Conservation (phyloP, 2,329 filamentous ascomycete species). For the Sporothrix phasma region DNA sequence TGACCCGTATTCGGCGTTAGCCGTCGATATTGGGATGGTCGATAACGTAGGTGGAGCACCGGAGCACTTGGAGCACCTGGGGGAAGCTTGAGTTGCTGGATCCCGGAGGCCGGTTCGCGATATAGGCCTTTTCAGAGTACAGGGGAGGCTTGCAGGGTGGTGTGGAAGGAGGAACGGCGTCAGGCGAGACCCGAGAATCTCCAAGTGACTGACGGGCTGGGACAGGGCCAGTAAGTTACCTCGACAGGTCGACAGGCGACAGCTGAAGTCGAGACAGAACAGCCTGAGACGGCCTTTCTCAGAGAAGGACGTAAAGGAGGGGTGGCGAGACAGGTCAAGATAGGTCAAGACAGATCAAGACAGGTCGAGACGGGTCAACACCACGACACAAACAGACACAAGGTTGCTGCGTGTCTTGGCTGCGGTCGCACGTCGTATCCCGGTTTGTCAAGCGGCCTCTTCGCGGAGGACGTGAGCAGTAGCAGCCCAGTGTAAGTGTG, state of each 20-base stretch:
- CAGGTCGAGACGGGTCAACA: neutral
- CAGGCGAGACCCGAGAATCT: neutral
- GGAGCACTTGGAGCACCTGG: too few species aligned
- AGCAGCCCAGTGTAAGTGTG: neutral
- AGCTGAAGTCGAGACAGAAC: neutral
- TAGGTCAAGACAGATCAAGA: neutral
- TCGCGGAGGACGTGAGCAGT: slow-evolving; percentile 4
- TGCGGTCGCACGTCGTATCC: slow-evolving; percentile 2
- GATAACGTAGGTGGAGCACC: too few species aligned
- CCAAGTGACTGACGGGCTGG: neutral
- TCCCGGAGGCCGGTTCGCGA: neutral
- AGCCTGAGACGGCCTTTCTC: neutral
- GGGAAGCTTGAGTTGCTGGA: neutral
- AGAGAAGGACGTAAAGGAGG: neutral
- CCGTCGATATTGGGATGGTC: neutral
- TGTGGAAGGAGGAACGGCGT: neutral
- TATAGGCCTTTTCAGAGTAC: neutral
- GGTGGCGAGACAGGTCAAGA: neutral
- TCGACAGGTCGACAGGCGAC: neutral
- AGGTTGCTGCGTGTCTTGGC: slow-evolving; percentile 9
- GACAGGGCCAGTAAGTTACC: neutral
- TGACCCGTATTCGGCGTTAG: neutral
- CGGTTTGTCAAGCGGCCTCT: neutral
- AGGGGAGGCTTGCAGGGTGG: neutral
- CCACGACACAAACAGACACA: neutral